Evolutionary conservation across 208 protist genomes (phyloP), one percentile per base, ranked within the genome.

Genomic region (Blastocrithidia nonstop): DNA sequence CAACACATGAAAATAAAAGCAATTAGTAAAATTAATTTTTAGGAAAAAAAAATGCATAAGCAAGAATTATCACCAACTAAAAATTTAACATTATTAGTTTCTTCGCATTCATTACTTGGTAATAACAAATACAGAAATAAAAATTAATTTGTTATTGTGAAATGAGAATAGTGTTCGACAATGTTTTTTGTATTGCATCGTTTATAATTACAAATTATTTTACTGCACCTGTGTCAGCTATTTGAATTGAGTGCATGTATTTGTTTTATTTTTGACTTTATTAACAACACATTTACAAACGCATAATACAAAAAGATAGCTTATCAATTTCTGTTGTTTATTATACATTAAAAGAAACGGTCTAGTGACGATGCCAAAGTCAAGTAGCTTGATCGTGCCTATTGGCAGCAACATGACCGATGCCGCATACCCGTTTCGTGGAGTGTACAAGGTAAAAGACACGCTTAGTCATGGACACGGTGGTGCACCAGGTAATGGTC

Each of bases 361-460:
- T 27, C 24, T 37, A 0, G 3, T 0, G 11, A 16, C 33, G 44
- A 70, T 58, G 52, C 44, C 54, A 13, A 47, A 55, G 20, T 15
- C 50, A 3, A 8, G 29, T 16, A 61, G 50, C 9, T 66, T 61
- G 29, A 55, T 69, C 4, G 1, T 53, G 37, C 64, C 72, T 15
- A 62, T 73, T 33, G 82, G 77, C 9, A 59, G 65, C 50, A 87
- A 91, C 9, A 87, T 91, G 82, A 87, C 81, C 51, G 77, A 91
- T 40, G 61, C 55, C n/a, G 70, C 65, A 19, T 91, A 91, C 48
- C 82, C 82, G 0, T 91, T 91, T 39, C 68, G 76, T 6, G 82
- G 82, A 0, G 59, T 66, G 41, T 73, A 85, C 57, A 57, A 50
- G 17, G 17, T 91, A 16, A 66, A 77, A 11, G 49, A 66, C 26